Percentiles rank a stretch among this genome's conserved stretches.
Conservation (phyloP, 2,329 filamentous ascomycete genomes). For the Fusarium sororula region DNA sequence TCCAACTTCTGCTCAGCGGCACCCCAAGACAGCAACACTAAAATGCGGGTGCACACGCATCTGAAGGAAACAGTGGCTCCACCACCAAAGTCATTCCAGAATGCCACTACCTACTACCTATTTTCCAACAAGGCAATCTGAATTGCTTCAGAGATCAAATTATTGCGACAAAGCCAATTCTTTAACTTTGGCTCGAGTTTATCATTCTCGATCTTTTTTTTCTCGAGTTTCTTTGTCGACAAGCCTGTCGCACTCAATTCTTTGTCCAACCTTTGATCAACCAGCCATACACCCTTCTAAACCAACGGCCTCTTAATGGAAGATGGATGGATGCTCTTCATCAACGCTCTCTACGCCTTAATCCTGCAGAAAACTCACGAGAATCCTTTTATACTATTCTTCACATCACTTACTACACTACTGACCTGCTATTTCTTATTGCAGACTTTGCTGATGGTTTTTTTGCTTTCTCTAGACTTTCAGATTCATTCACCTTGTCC, state of each 20-base stretch:
- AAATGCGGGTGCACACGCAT: constrained; percentile 38
- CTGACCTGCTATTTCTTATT: neutral
- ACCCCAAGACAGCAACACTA: constrained; percentile 34
- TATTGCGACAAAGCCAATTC: constrained; percentile 29
- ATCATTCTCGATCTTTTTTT: constrained; percentile 1
- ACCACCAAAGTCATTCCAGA: constrained; percentile 32
- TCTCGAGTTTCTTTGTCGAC: constrained; percentile 29
- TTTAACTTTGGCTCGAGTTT: constrained; percentile 30
- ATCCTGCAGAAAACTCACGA: neutral
- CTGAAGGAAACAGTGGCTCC: constrained; percentile 33
- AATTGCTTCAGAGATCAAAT: constrained; percentile 20
- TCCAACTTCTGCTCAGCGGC: constrained; percentile 9
- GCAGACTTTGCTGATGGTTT: constrained; percentile 40
- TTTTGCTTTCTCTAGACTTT: constrained; percentile 26
- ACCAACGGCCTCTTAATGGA: constrained; percentile 1
- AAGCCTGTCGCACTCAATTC: constrained; percentile 20
- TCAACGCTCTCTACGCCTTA: constrained; percentile 13
- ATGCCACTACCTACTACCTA: constrained; percentile 22
- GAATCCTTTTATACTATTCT: neutral
- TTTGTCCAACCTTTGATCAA: constrained; percentile 38
- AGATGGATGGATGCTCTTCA: constrained; percentile 21
- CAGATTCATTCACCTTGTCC: constrained; percentile 35
- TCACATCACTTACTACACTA: neutral
- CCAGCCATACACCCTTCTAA: constrained; percentile 3
- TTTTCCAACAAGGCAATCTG: constrained; percentile 27